Evolutionary conservation across 306 rosid species (phyloP).

Genomic region (Trichosanthes cucumerina): DNA sequence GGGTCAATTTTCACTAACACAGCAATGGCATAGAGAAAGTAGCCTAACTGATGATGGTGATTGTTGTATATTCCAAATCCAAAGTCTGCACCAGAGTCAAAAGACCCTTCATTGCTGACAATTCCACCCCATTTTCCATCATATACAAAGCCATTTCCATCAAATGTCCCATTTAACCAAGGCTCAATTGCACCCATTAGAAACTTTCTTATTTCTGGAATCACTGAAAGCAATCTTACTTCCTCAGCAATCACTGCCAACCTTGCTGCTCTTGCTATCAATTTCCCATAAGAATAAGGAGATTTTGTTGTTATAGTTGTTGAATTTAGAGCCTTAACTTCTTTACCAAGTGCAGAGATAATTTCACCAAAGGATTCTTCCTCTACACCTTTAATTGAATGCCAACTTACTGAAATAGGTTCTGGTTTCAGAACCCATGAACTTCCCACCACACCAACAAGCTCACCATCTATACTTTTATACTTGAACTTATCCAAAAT

Average conservation of each 20-base stretch:
- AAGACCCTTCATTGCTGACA: slow-evolving; percentile 47
- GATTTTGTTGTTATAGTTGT: slow-evolving; percentile 21
- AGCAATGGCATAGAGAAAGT: slow-evolving; percentile 68
- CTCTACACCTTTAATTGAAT: slow-evolving; percentile 49
- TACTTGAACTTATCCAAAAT: slow-evolving; percentile 48
- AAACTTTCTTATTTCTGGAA: slow-evolving; percentile 38
- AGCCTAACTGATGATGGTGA: slow-evolving; percentile 72
- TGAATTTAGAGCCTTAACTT: slow-evolving; percentile 39
- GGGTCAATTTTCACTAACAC: slow-evolving; percentile 71
- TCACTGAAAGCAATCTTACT: slow-evolving; percentile 31
- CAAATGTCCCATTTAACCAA: slow-evolving; percentile 73
- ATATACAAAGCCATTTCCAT: slow-evolving; percentile 58
- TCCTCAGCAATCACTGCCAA: slow-evolving; percentile 84
- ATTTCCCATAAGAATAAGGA: slow-evolving; percentile 57
- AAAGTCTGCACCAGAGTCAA: slow-evolving; percentile 44
- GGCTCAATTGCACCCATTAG: slow-evolving; percentile 62
- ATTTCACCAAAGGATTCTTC: slow-evolving; percentile 34
- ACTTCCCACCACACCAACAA: slow-evolving; percentile 73
- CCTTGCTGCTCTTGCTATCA: slow-evolving; percentile 80
- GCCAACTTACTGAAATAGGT: slow-evolving; percentile 60
- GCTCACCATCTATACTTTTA: slow-evolving; percentile 79
- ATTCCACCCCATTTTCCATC: slow-evolving; percentile 80
- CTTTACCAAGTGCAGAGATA: slow-evolving; percentile 40
- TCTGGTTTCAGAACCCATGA: slow-evolving; percentile 53
- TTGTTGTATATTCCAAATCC: slow-evolving; percentile 80